Evolutionary conservation across 2,329 filamentous ascomycete species (phyloP), one percentile per base, ranked within the genome.

Genomic region (Diaporthe citri): DNA sequence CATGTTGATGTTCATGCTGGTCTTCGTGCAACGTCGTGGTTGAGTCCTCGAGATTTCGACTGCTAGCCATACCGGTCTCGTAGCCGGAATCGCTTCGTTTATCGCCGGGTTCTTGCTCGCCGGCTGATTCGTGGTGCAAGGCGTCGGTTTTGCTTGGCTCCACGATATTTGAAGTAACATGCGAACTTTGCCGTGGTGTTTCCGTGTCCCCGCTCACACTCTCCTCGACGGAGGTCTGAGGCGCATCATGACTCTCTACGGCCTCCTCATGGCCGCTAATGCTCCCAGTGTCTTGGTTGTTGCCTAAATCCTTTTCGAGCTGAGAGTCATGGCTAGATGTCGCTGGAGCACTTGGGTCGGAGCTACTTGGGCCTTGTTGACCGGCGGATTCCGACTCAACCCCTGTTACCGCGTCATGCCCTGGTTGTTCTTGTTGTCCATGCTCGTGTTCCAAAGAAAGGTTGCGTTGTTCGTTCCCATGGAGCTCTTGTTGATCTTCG

Each of bases 31-130:
- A 20, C 13, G 64, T 69, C 15, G 64, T 28, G 34, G 64, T 55
- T 8, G 64, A 55, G 31, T 69, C 64, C 36, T 55, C 64, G 13
- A 69, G 34, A 6, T 55, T 69, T 28, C 64, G 48, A 41, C 64
- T 69, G 48, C 48, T 55, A 17, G 15, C 64, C 64, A 69, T 69
- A 22, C 64, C 64, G 15, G 64, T 69, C 34, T 69, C 64, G n/a
- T 69, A 55, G 48, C 64, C 64, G 22, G 64, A 69, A 28, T 69
- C 64, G 20, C 64, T 69, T 55, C 46, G 64, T 17, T 69, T 69
- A 34, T 55, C 64, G 46, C 46, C 64, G 5, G 17, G 7, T 28
- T 55, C 64, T 51, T 41, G 64, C 31, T 69, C 64, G 9, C 34
- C 39, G 4, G 64, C 64, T 31, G 34, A 22, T 39, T 39, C 64